Conservation (phyloP, 2,329 filamentous ascomycete species). For the Penicillium sp. region DNA sequence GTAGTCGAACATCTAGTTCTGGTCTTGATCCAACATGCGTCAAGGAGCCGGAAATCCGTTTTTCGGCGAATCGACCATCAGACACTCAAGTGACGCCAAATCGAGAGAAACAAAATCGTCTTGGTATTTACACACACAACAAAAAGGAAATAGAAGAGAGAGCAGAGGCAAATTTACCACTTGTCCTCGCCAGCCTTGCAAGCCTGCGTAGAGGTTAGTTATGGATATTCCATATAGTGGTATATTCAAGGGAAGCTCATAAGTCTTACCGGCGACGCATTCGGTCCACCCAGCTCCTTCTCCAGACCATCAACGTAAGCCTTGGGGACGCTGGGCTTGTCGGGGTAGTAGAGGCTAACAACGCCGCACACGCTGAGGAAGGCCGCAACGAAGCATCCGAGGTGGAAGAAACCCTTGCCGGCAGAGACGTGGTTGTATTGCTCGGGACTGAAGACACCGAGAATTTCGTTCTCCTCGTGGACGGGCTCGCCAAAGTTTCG, state of each 20-base stretch:
- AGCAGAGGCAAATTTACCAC: constrained; percentile 30
- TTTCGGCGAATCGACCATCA: constrained; percentile 20
- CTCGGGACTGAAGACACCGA: constrained; percentile 85
- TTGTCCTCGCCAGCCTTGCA: constrained; percentile 40
- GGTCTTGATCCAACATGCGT: constrained; percentile 13
- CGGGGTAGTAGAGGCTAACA: constrained; percentile 70
- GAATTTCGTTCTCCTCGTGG: constrained; percentile 92
- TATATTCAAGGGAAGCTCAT: constrained; percentile 35
- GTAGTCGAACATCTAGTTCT: constrained; percentile 15
- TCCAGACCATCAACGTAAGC: constrained; percentile 70
- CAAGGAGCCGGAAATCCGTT: constrained; percentile 13
- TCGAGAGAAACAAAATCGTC: constrained; percentile 33
- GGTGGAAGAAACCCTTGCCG: constrained; percentile 66
- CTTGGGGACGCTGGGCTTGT: constrained; percentile 67
- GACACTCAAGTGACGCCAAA: constrained; percentile 32
- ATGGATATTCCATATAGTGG: neutral
- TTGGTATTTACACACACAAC: constrained; percentile 44
- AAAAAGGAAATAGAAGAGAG: constrained; percentile 18
- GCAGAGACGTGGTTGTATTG: constrained; percentile 83
- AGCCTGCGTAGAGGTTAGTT: constrained; percentile 31
- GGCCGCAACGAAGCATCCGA: constrained; percentile 65
- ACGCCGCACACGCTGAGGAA: constrained; percentile 66
- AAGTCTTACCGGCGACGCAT: constrained; percentile 59
- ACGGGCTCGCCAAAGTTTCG: constrained; percentile 95
- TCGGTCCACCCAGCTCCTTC: constrained; percentile 70